Percentiles rank a stretch among this genome's conserved stretches.
phyloP scores from a whole-genome alignment of 768 basidiomycete species.

The Tricholoma terreum region DNA sequence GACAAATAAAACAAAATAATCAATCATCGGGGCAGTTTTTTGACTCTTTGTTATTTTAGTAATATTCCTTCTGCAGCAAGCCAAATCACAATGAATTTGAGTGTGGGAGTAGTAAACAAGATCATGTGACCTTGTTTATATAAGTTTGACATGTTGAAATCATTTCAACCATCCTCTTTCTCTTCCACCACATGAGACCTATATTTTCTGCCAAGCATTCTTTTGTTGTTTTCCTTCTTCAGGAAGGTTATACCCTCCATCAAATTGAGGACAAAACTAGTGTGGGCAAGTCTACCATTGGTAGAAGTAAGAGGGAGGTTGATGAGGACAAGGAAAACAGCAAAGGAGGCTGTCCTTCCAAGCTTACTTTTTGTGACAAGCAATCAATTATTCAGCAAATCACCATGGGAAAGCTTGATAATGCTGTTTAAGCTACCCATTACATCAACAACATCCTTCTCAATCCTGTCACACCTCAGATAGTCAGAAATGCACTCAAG shows the following conservation, averaged over 20 bases:
- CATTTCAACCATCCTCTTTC: not conserved
- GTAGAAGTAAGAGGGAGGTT: too few relatives aligned
- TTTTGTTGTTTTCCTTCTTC: not conserved
- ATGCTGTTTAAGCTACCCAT: too few relatives aligned
- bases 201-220: not conserved
- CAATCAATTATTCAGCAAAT: not conserved
- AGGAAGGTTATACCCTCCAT: not conserved
- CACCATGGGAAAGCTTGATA: not conserved
- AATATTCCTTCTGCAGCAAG: too few relatives aligned
- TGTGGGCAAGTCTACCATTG: too few relatives aligned
- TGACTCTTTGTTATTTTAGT: too few relatives aligned
- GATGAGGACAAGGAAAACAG: not conserved
- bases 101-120: too few relatives aligned
- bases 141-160: not conserved
- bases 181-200: not conserved
- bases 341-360: not conserved
- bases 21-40: too few relatives aligned
- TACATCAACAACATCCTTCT: too few relatives aligned
- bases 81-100: too few relatives aligned
- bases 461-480: not conserved
- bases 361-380: not conserved
- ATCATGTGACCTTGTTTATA: too few relatives aligned
- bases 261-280: too few relatives aligned
- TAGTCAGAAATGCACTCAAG: not conserved
- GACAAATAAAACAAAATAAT: too few relatives aligned